Evolutionary conservation across 1,284 basidiomycete species (phyloP), one percentile per base, ranked within the genome.

Genomic region (Trichosporon sp.): DNA sequence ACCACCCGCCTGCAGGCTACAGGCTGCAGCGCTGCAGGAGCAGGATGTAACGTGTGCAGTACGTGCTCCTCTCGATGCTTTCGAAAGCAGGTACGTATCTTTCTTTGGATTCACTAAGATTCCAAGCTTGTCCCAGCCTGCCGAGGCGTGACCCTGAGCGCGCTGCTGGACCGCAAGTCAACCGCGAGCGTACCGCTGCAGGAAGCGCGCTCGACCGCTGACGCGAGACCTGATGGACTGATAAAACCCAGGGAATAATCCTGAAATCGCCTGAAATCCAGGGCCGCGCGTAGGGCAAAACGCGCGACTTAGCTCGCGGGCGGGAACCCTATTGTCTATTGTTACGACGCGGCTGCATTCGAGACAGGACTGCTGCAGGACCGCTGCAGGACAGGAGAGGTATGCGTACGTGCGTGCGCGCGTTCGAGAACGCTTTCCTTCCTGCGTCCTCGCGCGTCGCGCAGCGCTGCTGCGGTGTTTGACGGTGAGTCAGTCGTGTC

Each of bases 81-180:
- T 60, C 56, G 56, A 60, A 60, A 32, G 56, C 56, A 60, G 56
- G 56, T 60, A 60, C 56, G 56, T 32, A 60, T 60, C 56, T 60
- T 60, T 60, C 56, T 60, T 31, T 60, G 56, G 56, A 60, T 60
- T 31, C 56, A 60, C 18, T 31, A 32, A 60, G 56, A 29, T 60
- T 60, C 29, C 56, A 31, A 60, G 56, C 56, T 60, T 31, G 56
- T 31, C 56, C 56, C 27, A 31, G 56, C 18, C 27, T 31, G 53
- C 27, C 53, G 53, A 58, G n/a, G 27, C 29, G 13, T 6, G 29
- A 23, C 56, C 56, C 56, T 60, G 56, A 29, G 56, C 27, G n/a
- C 15, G 56, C 47, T n/a, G 11, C 9, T 25, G 15, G 13, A 42
- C 38, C 38, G 38, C 38, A 42, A 42, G 38, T 18, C 32, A 42